phyloP scores from a whole-genome alignment of 2,329 filamentous ascomycete genomes.

The Calonectria naviculata region DNA sequence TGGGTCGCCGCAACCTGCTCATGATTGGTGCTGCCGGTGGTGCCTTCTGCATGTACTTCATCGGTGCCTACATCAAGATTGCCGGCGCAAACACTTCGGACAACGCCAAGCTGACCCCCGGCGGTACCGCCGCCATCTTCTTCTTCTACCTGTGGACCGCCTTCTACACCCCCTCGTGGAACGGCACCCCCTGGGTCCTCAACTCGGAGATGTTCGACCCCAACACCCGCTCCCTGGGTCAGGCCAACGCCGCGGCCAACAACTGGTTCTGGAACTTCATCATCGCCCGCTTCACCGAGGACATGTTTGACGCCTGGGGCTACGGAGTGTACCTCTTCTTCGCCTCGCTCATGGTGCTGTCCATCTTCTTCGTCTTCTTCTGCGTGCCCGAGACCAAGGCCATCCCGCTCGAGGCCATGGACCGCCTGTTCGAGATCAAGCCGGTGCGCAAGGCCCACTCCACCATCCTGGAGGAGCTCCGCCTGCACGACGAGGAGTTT shows the following conservation, averaged over 20 bases:
- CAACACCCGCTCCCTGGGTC: slow-evolving; percentile 71
- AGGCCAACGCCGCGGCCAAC: slow-evolving; percentile 76
- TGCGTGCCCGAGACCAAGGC: slow-evolving; percentile 74
- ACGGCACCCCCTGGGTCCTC: slow-evolving; percentile 80
- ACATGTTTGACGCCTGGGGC: slow-evolving; percentile 70
- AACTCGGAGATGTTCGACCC: slow-evolving; percentile 82
- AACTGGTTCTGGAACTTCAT: slow-evolving; percentile 83
- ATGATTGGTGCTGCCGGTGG: slow-evolving; percentile 72
- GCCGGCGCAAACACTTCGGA: slow-evolving; percentile 46
- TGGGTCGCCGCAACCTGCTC: slow-evolving; percentile 67
- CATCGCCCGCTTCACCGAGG: slow-evolving; percentile 73
- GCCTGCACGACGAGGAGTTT: slow-evolving; percentile 47
- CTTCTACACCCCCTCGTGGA: slow-evolving; percentile 79
- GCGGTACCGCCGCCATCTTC: slow-evolving; percentile 76
- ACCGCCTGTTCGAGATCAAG: slow-evolving; percentile 66
- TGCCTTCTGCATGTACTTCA: slow-evolving; percentile 74
- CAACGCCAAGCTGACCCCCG: slow-evolving; percentile 46
- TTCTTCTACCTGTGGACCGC: slow-evolving; percentile 67
- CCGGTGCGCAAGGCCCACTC: slow-evolving; percentile 57
- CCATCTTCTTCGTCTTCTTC: slow-evolving; percentile 70
- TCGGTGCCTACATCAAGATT: slow-evolving; percentile 58
- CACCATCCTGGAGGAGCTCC: slow-evolving; percentile 56
- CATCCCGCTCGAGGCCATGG: slow-evolving; percentile 73
- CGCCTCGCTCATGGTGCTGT: slow-evolving; percentile 69
- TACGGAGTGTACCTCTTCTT: slow-evolving; percentile 79